phyloP scores from a whole-genome alignment of 139 green algal genomes.

The Pseudopediastrum boryanum region DNA sequence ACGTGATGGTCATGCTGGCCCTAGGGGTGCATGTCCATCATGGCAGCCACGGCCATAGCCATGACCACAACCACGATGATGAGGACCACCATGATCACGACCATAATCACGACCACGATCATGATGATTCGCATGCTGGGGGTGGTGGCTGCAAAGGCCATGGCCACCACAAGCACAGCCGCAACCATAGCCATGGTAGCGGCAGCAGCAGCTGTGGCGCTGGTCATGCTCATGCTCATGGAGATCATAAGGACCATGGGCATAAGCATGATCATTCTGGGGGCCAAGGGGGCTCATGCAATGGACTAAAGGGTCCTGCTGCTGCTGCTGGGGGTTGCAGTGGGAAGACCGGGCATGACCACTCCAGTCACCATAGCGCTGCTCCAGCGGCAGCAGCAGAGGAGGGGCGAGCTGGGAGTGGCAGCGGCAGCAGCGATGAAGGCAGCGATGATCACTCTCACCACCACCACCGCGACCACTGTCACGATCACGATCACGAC shows the following conservation, averaged over 20 bases:
- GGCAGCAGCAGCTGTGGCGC: background rate
- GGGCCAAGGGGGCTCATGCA: no score
- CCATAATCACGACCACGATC: background rate
- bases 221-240: conserved; percentile 35
- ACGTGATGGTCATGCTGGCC: conserved; percentile 72
- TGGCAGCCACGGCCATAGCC: conserved; percentile 17
- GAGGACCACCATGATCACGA: conserved; percentile 10
- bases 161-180: conserved; percentile 51
- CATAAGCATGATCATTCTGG: conserved; percentile 39
- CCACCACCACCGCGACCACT: conserved; percentile 45
- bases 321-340: no score
- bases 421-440: background rate
- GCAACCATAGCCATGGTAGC: conserved; percentile 42
- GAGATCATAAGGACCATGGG: conserved; percentile 11
- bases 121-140: background rate
- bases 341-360: no score
- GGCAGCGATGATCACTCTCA: conserved; percentile 32
- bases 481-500: conserved; percentile 42
- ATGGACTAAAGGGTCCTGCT: no score
- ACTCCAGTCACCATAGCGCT: no score
- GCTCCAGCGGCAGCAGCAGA: no score
- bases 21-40: conserved; percentile 58
- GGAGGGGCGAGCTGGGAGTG: no score
- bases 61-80: conserved; percentile 22
- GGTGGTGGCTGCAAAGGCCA: conserved; percentile 20